A percentile compares a stretch with the other conserved stretches of the same genome.
phyloP scores from a whole-genome alignment of 2,329 filamentous ascomycete genomes.

The Raffaelea ambrosiae region DNA sequence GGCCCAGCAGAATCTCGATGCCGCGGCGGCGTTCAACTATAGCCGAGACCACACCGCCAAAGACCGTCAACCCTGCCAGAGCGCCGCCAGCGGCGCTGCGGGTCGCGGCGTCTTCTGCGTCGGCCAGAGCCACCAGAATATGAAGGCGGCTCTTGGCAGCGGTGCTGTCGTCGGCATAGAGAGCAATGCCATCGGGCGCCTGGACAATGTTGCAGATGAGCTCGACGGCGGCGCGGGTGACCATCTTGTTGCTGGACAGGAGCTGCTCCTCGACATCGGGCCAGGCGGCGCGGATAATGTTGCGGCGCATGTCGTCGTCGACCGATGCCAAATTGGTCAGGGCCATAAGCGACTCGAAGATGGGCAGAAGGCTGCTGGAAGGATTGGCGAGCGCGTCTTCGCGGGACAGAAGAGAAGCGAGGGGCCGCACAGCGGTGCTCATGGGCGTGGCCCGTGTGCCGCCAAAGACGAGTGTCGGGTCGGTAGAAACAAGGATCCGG shows the following conservation, averaged over 20 bases:
- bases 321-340: slow-evolving; percentile 88
- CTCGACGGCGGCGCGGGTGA: slow-evolving; percentile 79
- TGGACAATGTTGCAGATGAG: slow-evolving; percentile 86
- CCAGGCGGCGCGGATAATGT: slow-evolving; percentile 69
- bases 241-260: slow-evolving; percentile 62
- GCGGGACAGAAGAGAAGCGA: slow-evolving; percentile 59
- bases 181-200: slow-evolving; percentile 53
- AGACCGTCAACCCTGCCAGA: slow-evolving; percentile 73
- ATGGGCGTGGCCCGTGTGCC: slow-evolving; percentile 65
- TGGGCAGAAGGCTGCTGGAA: slow-evolving; percentile 74
- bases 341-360: slow-evolving; percentile 84
- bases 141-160: slow-evolving; percentile 68
- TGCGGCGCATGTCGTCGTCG: slow-evolving; percentile 55
- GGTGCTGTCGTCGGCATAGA: slow-evolving; percentile 50
- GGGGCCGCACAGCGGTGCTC: slow-evolving; percentile 72
- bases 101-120: slow-evolving; percentile 73
- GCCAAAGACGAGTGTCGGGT: slow-evolving; percentile 76
- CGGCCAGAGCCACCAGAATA: slow-evolving; percentile 77
- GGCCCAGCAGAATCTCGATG: slow-evolving; percentile 65
- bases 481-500: slow-evolving; percentile 77
- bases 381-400: slow-evolving; percentile 47
- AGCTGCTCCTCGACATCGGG: slow-evolving; percentile 73
- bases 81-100: slow-evolving; percentile 81
- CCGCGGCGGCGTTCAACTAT: slow-evolving; percentile 65
- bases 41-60: slow-evolving; percentile 63